Evolutionary conservation across 108 stramenopile species (phyloP), one percentile per base, ranked within the genome.

Genomic region (Cyclotella choctawhatcheeana): DNA sequence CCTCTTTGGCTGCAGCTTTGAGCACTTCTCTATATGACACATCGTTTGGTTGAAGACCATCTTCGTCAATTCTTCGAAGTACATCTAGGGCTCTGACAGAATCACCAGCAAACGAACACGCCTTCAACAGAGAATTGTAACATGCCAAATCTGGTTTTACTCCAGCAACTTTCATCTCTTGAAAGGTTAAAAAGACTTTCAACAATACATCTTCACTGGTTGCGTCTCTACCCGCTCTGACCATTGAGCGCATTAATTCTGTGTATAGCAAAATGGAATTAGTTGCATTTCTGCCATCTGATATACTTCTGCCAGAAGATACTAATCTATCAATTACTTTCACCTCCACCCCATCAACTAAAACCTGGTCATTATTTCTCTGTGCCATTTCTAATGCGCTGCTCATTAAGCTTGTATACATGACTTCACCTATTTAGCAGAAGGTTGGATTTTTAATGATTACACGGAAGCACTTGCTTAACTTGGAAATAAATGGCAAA

Each of bases 401-500:
- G 2, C 84, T 88, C 84, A 93, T 93, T 32, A 96, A 55, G 25
- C 85, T 86, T 0, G 92, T 96, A 82, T 93, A 96, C 91, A 96
- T 96, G 22, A 88, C 85, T 66, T 92, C 89, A 44, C 59, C 59
- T 60, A 12, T 30, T 12, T 14, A 5, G 1, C 51, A 52, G 2
- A 52, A 2, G 12, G 8, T n/a, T 17, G 17, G n/a, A n/a, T 48
- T n/a, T n/a, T 10, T n/a, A n/a, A 4, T 48, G n/a, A n/a, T 17
- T n/a, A 10, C 4, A 48, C 13, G 16, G 55, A 30, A 56, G 27
- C 55, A 30, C 29, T 14, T 12, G 31, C 10, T 6, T 30, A 12
- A 56, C 30, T 31, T 14, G 27, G 30, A 22, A 52, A 30, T 30
- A 2, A n/a, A 0, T 56, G 51, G 20, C 24, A 2, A 22, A 29